phyloP scores from a whole-genome alignment of 2,329 filamentous ascomycete genomes.

The Curvularia lunata region DNA sequence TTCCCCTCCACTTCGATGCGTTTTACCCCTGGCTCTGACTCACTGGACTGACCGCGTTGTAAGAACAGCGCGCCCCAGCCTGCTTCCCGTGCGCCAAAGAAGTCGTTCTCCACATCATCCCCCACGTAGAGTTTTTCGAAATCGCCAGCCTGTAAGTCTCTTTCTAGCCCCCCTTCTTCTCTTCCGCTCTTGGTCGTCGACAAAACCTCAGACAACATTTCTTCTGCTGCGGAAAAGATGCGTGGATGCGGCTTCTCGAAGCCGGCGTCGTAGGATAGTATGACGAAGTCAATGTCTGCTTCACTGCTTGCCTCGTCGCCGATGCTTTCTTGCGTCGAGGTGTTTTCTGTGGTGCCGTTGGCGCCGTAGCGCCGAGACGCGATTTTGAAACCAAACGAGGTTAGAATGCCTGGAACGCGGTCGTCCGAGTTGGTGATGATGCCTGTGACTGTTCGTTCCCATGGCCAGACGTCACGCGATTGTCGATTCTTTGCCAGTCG shows the following conservation, averaged over 20 bases:
- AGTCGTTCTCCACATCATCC: slow-evolving; percentile 61
- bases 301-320: slow-evolving; percentile 3
- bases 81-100: slow-evolving; percentile 54
- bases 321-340: slow-evolving; percentile 26
- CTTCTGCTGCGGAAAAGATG: slow-evolving; percentile 64
- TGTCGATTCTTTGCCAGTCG: slow-evolving; percentile 25
- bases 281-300: slow-evolving; percentile 62
- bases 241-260: slow-evolving; percentile 62
- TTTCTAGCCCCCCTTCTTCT: neutral
- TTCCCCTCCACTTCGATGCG: neutral
- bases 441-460: slow-evolving; percentile 57
- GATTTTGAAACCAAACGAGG: slow-evolving; percentile 60
- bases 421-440: slow-evolving; percentile 70
- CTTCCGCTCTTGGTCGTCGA: slow-evolving; percentile 17
- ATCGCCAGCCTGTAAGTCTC: slow-evolving; percentile 19
- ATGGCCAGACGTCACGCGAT: slow-evolving; percentile 35
- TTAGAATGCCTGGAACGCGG: slow-evolving; percentile 61
- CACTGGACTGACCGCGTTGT: slow-evolving; percentile 27
- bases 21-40: neutral
- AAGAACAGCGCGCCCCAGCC: slow-evolving; percentile 58
- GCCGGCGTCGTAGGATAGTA: slow-evolving; percentile 69
- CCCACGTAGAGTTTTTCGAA: slow-evolving; percentile 61
- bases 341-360: slow-evolving; percentile 5
- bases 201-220: slow-evolving; percentile 48
- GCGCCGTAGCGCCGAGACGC: slow-evolving; percentile 28